Percentiles rank a stretch among this genome's conserved stretches.
These are phyloP conservation scores for Xerocomus cyaneibrunnescens DNA, from an alignment of 1,284 basidiomycete genomes.

Conservation along the genomic window DNA sequence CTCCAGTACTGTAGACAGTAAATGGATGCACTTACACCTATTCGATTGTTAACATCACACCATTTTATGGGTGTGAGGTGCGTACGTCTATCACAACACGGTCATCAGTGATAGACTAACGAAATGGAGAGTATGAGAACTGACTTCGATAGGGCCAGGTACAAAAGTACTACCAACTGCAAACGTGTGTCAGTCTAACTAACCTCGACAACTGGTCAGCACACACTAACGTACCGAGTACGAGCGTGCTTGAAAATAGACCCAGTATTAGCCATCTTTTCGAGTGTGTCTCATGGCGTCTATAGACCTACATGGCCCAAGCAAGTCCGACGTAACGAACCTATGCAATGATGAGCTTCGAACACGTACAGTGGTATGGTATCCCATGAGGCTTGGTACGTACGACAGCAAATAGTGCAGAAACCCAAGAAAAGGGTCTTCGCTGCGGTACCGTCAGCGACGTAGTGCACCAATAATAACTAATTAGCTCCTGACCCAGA, in stretches of 20 bases:
- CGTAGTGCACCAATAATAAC: no score
- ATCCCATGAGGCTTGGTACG: neutral
- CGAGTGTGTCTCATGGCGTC: no score
- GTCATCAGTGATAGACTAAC: neutral
- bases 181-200: neutral
- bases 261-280: neutral
- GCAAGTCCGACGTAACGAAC: neutral
- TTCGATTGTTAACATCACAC: neutral
- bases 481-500: neutral
- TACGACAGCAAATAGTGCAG: neutral
- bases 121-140: neutral
- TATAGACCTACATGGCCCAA: neutral
- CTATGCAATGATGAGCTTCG: neutral
- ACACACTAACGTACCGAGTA: neutral
- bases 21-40: constrained; percentile 2
- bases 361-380: neutral
- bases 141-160: neutral
- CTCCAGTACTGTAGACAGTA: no score
- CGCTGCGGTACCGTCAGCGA: neutral
- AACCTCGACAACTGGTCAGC: no score
- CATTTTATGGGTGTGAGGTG: neutral
- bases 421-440: neutral
- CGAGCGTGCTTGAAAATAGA: neutral
- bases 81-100: neutral
- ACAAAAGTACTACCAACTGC: neutral